These are phyloP conservation scores for Yueomyces sinensis DNA, from an alignment of 805 yeast species.

Conservation along the genomic window DNA sequence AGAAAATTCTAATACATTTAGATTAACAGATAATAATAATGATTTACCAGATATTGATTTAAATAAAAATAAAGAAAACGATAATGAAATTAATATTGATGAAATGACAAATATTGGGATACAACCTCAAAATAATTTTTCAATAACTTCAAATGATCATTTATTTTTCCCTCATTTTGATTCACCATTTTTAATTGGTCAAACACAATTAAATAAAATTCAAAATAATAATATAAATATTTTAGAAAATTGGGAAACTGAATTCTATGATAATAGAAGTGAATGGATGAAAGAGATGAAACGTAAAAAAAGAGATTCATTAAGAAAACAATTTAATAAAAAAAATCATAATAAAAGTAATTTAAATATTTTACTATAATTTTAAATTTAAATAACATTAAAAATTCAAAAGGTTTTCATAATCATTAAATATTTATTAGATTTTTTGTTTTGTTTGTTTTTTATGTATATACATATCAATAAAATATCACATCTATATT, in stretches of 20 bases:
- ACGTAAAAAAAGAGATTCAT: constrained; percentile 60
- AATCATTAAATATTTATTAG: no score
- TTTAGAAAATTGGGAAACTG: constrained; percentile 45
- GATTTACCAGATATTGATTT: constrained; percentile 38
- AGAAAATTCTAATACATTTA: constrained; percentile 27
- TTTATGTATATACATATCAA: no score
- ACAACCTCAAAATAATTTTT: constrained; percentile 8
- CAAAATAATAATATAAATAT: constrained; percentile 20
- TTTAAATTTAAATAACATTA: no score
- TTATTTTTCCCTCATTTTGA: constrained; percentile 73
- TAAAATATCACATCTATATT: no score
- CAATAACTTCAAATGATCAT: constrained; percentile 14
- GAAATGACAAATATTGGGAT: constrained; percentile 1
- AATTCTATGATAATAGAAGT: constrained; percentile 78
- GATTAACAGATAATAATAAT: constrained; percentile 30
- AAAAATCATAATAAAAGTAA: no score
- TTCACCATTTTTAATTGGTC: constrained; percentile 80
- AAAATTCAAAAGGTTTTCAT: no score
- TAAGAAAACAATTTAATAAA: constrained; percentile 45
- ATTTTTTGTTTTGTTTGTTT: no score
- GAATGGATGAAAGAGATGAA: constrained; percentile 66
- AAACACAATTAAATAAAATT: constrained; percentile 58
- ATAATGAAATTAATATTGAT: constrained; percentile 5
- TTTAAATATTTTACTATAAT: no score
- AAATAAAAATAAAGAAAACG: constrained; percentile 26